These are phyloP conservation scores for Metarhizium robertsii DNA, from an alignment of 2,329 filamentous ascomycete species.

Conservation along the genomic window DNA sequence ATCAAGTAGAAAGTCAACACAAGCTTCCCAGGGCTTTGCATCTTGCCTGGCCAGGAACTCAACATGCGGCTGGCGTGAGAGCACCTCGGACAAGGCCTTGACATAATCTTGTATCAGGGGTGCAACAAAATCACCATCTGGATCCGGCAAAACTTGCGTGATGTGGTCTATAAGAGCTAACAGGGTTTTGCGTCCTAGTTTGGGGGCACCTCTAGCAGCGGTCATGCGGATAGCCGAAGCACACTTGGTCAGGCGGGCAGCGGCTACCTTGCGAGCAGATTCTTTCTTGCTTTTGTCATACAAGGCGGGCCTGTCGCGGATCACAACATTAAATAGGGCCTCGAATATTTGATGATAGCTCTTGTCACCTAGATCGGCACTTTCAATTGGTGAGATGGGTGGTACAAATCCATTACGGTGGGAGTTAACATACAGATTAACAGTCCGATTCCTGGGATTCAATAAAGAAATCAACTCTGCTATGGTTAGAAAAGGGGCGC, in stretches of 20 bases:
- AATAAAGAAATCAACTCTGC: slow-evolving; percentile 29
- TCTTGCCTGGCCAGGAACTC: slow-evolving; percentile 60
- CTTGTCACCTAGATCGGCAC: slow-evolving; percentile 54
- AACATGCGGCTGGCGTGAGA: slow-evolving; percentile 66
- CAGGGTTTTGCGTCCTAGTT: slow-evolving; percentile 68
- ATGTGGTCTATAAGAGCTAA: slow-evolving; percentile 74
- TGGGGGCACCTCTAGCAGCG: slow-evolving; percentile 58
- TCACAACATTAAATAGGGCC: slow-evolving; percentile 60
- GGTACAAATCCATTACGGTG: neutral
- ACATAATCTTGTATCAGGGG: slow-evolving; percentile 69
- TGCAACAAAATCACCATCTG: slow-evolving; percentile 53
- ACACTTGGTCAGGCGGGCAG: slow-evolving; percentile 54
- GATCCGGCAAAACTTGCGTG: slow-evolving; percentile 57
- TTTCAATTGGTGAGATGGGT: slow-evolving; percentile 6
- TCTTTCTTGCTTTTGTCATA: slow-evolving; percentile 43
- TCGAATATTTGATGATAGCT: slow-evolving; percentile 78
- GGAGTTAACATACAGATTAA: slow-evolving; percentile 26
- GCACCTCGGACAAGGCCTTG: slow-evolving; percentile 60
- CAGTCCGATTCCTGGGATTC: slow-evolving; percentile 23
- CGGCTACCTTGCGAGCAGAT: slow-evolving; percentile 35
- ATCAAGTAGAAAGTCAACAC: slow-evolving; percentile 62
- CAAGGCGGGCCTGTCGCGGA: slow-evolving; percentile 58
- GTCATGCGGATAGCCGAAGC: slow-evolving; percentile 63
- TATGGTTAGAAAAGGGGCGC: neutral
- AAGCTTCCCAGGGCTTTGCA: slow-evolving; percentile 55